Evolutionary conservation across 2,329 filamentous ascomycete species (phyloP).

Genomic region (Aspergillus quadrilineatus): DNA sequence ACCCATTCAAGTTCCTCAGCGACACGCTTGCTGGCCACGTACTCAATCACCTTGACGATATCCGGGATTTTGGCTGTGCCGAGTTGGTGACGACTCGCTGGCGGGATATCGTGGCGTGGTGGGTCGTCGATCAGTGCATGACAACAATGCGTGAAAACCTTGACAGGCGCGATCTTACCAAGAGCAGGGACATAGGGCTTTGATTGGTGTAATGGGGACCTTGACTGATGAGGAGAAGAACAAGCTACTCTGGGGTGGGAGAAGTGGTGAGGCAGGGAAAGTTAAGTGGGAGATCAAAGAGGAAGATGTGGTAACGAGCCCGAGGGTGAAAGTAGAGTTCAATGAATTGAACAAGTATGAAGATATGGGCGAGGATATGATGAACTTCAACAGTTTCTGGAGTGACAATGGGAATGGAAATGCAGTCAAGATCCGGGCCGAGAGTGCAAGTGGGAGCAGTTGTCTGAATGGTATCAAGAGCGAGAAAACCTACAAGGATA

Average conservation of each 20-base stretch:
- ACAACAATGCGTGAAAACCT: background rate
- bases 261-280: background rate
- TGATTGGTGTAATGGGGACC: background rate
- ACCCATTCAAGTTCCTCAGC: background rate
- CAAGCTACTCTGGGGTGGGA: background rate
- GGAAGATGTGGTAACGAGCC: background rate
- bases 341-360: no score
- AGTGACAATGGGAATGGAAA: background rate
- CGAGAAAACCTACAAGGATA: background rate
- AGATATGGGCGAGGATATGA: background rate
- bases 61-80: background rate
- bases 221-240: background rate
- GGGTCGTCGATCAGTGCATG: background rate
- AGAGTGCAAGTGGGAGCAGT: background rate
- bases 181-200: background rate
- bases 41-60: background rate
- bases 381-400: background rate
- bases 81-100: background rate
- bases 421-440: background rate
- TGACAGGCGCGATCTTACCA: background rate
- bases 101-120: background rate
- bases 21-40: background rate
- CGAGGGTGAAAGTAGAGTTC: no score
- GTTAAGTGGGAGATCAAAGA: background rate
- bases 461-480: no score